phyloP scores from a whole-genome alignment of 257 asterid genomes.

The Solanum sitiens region DNA sequence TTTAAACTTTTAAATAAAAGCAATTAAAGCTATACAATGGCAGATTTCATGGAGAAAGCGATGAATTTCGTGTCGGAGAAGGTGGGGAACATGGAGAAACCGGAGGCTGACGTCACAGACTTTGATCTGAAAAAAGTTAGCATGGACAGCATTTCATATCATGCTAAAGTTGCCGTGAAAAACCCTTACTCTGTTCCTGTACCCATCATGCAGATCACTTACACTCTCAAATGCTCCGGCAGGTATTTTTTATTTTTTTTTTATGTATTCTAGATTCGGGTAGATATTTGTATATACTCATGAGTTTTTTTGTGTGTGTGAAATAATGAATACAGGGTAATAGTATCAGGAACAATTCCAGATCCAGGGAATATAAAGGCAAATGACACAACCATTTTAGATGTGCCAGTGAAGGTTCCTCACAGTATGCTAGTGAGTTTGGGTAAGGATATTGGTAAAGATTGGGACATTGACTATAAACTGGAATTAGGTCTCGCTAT shows the following conservation, averaged over 20 bases:
- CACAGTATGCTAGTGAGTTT: slow-evolving; percentile 53
- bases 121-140: slow-evolving; percentile 55
- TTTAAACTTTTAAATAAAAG: neutral
- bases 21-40: neutral
- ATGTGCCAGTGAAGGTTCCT: slow-evolving; percentile 46
- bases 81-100: slow-evolving; percentile 37
- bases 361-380: slow-evolving; percentile 80
- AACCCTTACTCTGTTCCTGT: slow-evolving; percentile 52
- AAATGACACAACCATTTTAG: slow-evolving; percentile 37
- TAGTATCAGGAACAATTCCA: slow-evolving; percentile 52
- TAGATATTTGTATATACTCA: neutral
- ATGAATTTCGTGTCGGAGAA: slow-evolving; percentile 43
- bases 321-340: slow-evolving; percentile 20
- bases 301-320: neutral
- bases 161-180: slow-evolving; percentile 38
- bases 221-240: slow-evolving; percentile 43
- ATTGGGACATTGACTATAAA: slow-evolving; percentile 68
- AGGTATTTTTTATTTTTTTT: slow-evolving; percentile 13
- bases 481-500: slow-evolving; percentile 37
- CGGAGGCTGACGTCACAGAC: slow-evolving; percentile 61
- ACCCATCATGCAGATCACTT: slow-evolving; percentile 61
- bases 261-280: too few species aligned
- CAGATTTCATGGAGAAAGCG: slow-evolving; percentile 52
- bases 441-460: slow-evolving; percentile 54
- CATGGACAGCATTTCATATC: slow-evolving; percentile 41